phyloP scores from a whole-genome alignment of 805 yeast genomes.

The Helenozyma rhizophorensis region DNA sequence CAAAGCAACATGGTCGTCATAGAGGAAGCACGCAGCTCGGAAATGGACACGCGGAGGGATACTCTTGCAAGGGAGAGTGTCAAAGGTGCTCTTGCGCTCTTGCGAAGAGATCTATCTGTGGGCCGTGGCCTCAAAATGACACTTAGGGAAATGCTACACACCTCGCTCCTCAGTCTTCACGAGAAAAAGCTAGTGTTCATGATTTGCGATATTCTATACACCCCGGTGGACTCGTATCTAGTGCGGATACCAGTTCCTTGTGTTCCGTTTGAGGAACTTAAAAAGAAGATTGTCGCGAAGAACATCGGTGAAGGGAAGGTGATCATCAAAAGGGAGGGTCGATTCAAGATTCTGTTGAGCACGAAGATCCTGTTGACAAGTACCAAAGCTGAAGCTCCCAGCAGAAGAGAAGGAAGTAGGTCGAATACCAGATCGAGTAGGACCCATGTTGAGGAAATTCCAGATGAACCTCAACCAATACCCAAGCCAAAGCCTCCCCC shows the following conservation, averaged over 20 bases:
- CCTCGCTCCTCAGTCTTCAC: conserved; percentile 53
- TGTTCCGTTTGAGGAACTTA: conserved; percentile 39
- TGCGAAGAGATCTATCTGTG: conserved; percentile 55
- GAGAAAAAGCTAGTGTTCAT: conserved; percentile 63
- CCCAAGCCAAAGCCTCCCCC: too few relatives aligned
- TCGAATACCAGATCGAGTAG: not conserved
- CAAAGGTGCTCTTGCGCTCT: conserved; percentile 59
- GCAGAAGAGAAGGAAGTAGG: not conserved
- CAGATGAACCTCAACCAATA: not conserved
- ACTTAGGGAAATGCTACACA: conserved; percentile 68
- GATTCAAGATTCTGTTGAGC: conserved; percentile 47
- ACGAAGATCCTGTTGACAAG: conserved; percentile 5
- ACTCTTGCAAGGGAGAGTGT: conserved; percentile 60
- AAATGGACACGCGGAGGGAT: conserved; percentile 54
- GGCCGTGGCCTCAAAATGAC: conserved; percentile 53
- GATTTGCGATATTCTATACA: conserved; percentile 60
- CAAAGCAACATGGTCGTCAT: conserved; percentile 47
- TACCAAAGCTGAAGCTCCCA: conserved; percentile 3
- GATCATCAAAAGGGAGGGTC: conserved; percentile 57
- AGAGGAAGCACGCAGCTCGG: conserved; percentile 46
- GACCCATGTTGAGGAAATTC: not conserved
- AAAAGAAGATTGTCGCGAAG: conserved; percentile 58
- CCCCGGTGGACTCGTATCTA: conserved; percentile 54
- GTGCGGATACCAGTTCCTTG: conserved; percentile 66
- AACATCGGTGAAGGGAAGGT: conserved; percentile 49